phyloP scores from a whole-genome alignment of 306 rosid species.

The Prosopis cineraria region DNA sequence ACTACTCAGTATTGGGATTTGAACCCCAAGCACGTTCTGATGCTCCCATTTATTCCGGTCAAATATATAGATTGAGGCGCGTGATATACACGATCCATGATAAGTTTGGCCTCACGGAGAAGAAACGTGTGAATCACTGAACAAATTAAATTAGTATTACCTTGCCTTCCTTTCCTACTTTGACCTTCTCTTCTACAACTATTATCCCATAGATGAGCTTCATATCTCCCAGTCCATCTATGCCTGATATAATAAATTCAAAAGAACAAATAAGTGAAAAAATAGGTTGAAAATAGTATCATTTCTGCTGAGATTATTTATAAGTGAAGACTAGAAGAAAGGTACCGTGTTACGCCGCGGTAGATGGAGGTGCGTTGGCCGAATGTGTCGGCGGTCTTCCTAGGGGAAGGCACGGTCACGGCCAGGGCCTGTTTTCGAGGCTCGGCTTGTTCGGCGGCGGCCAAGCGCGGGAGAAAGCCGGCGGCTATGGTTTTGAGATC shows the following conservation, averaged over 20 bases:
- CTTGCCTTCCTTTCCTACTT: conserved; percentile 82
- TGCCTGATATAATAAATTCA: conserved; percentile 40
- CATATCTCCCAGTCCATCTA: conserved; percentile 85
- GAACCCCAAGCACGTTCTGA: not conserved
- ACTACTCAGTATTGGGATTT: not conserved
- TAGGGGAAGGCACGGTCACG: conserved; percentile 39
- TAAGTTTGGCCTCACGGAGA: too few relatives aligned
- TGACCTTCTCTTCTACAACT: conserved; percentile 81
- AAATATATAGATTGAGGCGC: not conserved
- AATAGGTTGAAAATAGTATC: not conserved
- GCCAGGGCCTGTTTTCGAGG: conserved; percentile 30
- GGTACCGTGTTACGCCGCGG: conserved; percentile 91
- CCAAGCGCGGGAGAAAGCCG: conserved; percentile 64
- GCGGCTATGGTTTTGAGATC: conserved; percentile 79
- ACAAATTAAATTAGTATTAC: too few relatives aligned
- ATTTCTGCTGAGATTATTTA: too few relatives aligned
- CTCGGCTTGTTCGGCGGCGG: conserved; percentile 25
- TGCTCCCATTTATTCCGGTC: not conserved
- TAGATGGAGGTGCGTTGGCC: conserved; percentile 96
- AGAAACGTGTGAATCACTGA: too few relatives aligned
- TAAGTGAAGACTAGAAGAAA: not conserved
- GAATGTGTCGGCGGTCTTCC: conserved; percentile 77
- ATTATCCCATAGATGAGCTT: conserved; percentile 81
- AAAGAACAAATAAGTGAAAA: not conserved
- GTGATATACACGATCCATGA: not conserved